Evolutionary conservation across 2,329 filamentous ascomycete genomes (phyloP), one percentile per base, ranked within the genome.

Genomic region (Stemphylium lycopersici): DNA sequence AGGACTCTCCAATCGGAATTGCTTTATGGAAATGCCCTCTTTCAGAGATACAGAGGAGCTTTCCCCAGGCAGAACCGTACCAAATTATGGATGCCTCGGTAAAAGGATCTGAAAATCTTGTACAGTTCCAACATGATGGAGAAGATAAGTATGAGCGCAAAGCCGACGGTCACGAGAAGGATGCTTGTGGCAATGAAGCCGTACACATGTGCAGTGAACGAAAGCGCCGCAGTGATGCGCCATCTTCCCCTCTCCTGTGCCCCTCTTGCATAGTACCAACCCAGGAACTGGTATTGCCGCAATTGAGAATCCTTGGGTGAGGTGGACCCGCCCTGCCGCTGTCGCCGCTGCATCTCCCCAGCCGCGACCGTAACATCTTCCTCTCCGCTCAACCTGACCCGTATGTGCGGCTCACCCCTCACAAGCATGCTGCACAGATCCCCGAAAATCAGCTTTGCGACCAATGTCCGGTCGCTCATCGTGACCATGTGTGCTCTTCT

Each of bases 371-470:
- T 32, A 26, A 52, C 18, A 3, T 26, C 42, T 8, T 38, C 48
- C 10, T 41, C 37, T 31, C 33, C 42, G 15, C 42, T 42, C 2
- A 55, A 13, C 24, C 42, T 38, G 15, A 55, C 29, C 33, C 39
- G 26, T 24, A 55, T 52, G 24, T 31, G 36, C 15, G 50, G 52
- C n/a, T 55, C 42, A n/a, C 13, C n/a, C 26, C 38, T 46, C 22
- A 44, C 32, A 15, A 52, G 16, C 31, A 32, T n/a, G 16, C 20
- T 47, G 26, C 48, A 55, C 13, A 55, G 2, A 12, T 46, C 42
- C 0, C 40, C 47, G 13, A 55, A 51, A 18, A 41, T 18, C 22
- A 45, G 22, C 12, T 45, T 55, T 4, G 32, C 22, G 15, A 55
- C 22, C 4, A 51, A 18, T 29, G 18, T 36, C 8, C 34, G 29